Percentiles rank a stretch among this genome's conserved stretches.
These are phyloP conservation scores for Trichophyton schoenleinii DNA, from an alignment of 2,329 filamentous ascomycete genomes.

Conservation along the genomic window DNA sequence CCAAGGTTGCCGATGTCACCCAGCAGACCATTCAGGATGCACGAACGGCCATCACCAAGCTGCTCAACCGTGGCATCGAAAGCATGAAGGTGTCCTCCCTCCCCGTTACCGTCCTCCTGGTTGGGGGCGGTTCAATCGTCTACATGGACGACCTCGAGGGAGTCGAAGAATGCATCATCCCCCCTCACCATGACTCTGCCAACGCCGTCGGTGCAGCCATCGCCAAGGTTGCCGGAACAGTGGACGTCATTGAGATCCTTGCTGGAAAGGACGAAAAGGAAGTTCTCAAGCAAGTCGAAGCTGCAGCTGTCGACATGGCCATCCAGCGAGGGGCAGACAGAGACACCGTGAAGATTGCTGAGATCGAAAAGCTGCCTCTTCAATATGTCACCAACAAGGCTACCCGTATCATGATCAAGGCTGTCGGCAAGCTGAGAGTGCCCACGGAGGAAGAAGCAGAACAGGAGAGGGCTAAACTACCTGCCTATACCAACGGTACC, in stretches of 20 bases:
- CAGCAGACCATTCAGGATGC: conserved; percentile 15
- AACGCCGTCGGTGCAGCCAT: conserved; percentile 52
- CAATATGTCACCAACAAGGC: conserved; percentile 26
- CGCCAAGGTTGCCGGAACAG: conserved; percentile 41
- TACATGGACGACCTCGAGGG: conserved; percentile 38
- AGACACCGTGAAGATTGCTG: conserved; percentile 32
- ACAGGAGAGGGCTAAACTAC: not conserved
- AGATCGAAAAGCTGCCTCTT: conserved; percentile 32
- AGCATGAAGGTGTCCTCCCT: conserved; percentile 45
- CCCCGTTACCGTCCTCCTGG: conserved; percentile 41
- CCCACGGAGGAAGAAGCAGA: conserved; percentile 3
- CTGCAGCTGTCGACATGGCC: conserved; percentile 16
- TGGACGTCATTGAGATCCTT: conserved; percentile 41
- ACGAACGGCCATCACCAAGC: conserved; percentile 30
- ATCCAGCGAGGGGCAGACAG: conserved; percentile 16
- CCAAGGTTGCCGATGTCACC: conserved; percentile 15
- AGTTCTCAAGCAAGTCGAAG: conserved; percentile 16
- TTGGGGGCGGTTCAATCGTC: conserved; percentile 46
- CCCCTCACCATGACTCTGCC: conserved; percentile 43
- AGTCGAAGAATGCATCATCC: conserved; percentile 40
- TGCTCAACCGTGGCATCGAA: conserved; percentile 43
- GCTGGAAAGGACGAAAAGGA: conserved; percentile 20
- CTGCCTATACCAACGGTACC: not conserved
- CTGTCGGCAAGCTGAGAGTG: conserved; percentile 32
- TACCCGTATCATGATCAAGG: conserved; percentile 26